These are phyloP conservation scores for Aspergillus carbonarius DNA, from an alignment of 2,329 filamentous ascomycete species.

Conservation along the genomic window DNA sequence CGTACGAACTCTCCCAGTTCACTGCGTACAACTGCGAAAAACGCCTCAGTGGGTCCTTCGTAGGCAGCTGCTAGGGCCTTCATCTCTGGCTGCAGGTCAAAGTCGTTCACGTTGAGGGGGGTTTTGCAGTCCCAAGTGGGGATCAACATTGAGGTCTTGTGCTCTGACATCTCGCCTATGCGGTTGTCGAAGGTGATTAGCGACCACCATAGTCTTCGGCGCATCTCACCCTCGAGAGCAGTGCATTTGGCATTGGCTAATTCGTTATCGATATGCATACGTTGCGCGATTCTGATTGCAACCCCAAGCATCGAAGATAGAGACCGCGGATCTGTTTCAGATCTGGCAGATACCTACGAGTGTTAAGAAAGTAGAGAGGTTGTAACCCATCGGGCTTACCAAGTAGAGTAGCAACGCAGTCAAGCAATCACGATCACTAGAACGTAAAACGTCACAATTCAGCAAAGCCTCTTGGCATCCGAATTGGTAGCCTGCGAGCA, in stretches of 20 bases:
- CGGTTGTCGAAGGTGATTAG: constrained; percentile 68
- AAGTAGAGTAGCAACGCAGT: constrained; percentile 57
- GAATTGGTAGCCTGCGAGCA: constrained; percentile 45
- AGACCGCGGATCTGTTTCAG: constrained; percentile 60
- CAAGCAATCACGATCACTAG: constrained; percentile 46
- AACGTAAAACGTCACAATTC: constrained; percentile 45
- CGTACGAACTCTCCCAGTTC: constrained; percentile 45
- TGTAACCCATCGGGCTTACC: constrained; percentile 36
- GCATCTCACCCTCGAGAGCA: constrained; percentile 65
- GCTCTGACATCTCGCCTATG: constrained; percentile 65
- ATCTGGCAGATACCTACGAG: constrained; percentile 55
- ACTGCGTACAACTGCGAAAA: constrained; percentile 47
- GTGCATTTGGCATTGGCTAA: constrained; percentile 45
- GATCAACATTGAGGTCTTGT: constrained; percentile 34
- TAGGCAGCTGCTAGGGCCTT: constrained; percentile 30
- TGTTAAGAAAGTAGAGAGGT: constrained; percentile 25
- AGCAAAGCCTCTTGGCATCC: constrained; percentile 49
- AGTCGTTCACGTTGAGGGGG: constrained; percentile 47
- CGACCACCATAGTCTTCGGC: constrained; percentile 73
- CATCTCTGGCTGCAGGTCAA: constrained; percentile 42
- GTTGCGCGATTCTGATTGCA: constrained; percentile 65
- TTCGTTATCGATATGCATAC: constrained; percentile 68
- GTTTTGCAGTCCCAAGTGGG: constrained; percentile 47
- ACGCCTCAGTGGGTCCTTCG: constrained; percentile 39
- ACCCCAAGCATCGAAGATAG: constrained; percentile 62